Percentiles rank a stretch among this genome's conserved stretches.
phyloP scores from a whole-genome alignment of 306 rosid genomes.

The Acacia confusa region DNA sequence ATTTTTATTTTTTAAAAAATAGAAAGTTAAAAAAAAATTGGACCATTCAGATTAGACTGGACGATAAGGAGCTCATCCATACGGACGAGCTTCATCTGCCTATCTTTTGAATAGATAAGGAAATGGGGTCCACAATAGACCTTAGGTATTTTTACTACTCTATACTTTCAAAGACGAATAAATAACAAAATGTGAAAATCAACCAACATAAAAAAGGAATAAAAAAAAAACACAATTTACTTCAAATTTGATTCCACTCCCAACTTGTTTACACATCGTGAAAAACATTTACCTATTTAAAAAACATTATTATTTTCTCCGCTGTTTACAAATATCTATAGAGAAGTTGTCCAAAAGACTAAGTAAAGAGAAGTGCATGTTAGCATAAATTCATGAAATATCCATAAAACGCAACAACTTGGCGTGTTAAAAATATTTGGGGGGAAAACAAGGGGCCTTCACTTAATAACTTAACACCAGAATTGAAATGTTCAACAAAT shows the following conservation, averaged over 20 bases:
- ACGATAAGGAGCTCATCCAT: too few relatives aligned
- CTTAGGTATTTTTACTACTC: not conserved
- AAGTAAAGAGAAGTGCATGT: slow-evolving; percentile 9
- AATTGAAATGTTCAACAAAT: not conserved
- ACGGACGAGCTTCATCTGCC: too few relatives aligned
- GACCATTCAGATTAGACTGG: too few relatives aligned
- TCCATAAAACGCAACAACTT: not conserved
- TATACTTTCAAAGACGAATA: not conserved
- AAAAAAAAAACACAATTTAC: not conserved
- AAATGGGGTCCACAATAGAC: too few relatives aligned
- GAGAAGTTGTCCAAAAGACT: not conserved
- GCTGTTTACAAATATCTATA: not conserved
- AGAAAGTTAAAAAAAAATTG: too few relatives aligned
- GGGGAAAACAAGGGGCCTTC: not conserved
- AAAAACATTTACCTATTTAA: not conserved
- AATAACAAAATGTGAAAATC: not conserved
- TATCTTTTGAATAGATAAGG: too few relatives aligned
- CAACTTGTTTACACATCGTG: not conserved
- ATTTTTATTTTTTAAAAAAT: too few relatives aligned
- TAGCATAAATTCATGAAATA: not conserved
- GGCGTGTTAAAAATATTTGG: not conserved
- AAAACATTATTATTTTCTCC: not conserved
- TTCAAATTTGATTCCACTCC: not conserved
- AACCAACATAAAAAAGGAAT: not conserved
- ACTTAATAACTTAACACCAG: not conserved